These are phyloP conservation scores for Botrytis aclada DNA, from an alignment of 2,329 filamentous ascomycete genomes.

Conservation along the genomic window DNA sequence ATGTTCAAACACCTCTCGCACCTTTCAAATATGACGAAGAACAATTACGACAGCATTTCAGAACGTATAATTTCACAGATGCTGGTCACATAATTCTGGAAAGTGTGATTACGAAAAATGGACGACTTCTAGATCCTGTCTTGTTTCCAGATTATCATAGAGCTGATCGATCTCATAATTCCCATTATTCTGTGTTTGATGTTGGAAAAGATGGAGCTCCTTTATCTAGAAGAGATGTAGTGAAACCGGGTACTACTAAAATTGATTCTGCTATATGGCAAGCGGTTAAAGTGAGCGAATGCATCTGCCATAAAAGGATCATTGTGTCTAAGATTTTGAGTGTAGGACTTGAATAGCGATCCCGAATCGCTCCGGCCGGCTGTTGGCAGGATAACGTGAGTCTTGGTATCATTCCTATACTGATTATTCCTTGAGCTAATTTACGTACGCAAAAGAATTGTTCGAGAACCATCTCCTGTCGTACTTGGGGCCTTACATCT, in stretches of 20 bases:
- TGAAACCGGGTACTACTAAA: constrained; percentile 24
- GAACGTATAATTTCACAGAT: constrained; percentile 43
- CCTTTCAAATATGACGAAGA: constrained; percentile 43
- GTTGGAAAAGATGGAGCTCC: constrained; percentile 32
- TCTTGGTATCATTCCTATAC: neutral
- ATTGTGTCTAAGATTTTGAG: constrained; percentile 6
- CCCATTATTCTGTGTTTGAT: constrained; percentile 34
- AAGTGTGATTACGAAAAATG: constrained; percentile 27
- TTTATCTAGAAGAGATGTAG: constrained; percentile 26
- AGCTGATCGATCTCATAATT: constrained; percentile 29
- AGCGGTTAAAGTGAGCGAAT: constrained; percentile 27
- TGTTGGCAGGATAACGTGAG: constrained; percentile 31
- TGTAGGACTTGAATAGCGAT: constrained; percentile 30
- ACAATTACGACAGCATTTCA: constrained; percentile 45
- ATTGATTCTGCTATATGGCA: constrained; percentile 34
- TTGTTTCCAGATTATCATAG: constrained; percentile 27
- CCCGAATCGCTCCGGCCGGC: constrained; percentile 23
- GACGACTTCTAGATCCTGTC: constrained; percentile 25
- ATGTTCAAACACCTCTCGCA: constrained; percentile 42
- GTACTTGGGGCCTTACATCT: constrained; percentile 58
- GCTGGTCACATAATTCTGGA: constrained; percentile 43
- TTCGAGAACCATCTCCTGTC: constrained; percentile 59
- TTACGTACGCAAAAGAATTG: constrained; percentile 38
- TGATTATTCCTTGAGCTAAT: neutral
- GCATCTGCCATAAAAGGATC: neutral